Percentiles rank a stretch among this genome's conserved stretches.
Conservation (phyloP, 495 filamentous ascomycete genomes). For the Collariella sp. region DNA sequence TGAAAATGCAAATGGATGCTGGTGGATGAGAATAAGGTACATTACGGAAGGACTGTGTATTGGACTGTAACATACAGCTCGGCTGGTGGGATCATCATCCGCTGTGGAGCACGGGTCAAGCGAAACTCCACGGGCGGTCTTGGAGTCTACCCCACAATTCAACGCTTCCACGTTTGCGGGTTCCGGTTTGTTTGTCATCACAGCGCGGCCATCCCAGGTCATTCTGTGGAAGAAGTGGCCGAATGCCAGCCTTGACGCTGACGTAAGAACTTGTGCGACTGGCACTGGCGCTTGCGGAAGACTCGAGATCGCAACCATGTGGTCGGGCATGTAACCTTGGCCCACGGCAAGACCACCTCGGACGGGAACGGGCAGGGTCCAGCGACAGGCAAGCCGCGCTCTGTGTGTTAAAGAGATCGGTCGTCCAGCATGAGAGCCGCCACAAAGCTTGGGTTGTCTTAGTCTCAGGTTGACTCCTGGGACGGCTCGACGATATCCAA, state of each 20-base stretch:
- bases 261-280: conserved; percentile 4
- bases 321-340: conserved; percentile 10
- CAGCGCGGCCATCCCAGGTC: conserved; percentile 6
- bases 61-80: background rate
- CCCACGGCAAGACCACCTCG: too few relatives aligned
- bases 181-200: background rate
- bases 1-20: too few relatives aligned
- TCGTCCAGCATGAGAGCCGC: conserved; percentile 4
- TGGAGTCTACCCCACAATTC: conserved; percentile 16
- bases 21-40: too few relatives aligned
- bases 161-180: conserved; percentile 12
- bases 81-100: background rate
- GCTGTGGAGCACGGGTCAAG: conserved; percentile 1
- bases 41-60: too few relatives aligned
- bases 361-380: background rate
- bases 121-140: background rate
- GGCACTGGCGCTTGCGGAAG: conserved; percentile 11
- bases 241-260: conserved; percentile 3
- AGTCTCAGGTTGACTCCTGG: background rate
- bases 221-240: background rate
- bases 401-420: background rate
- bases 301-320: conserved; percentile 27
- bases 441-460: conserved; percentile 17
- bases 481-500: too few relatives aligned
- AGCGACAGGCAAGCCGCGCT: background rate